These are phyloP conservation scores for Elsinoe batatas DNA, from an alignment of 2,329 filamentous ascomycete species.

Conservation along the genomic window DNA sequence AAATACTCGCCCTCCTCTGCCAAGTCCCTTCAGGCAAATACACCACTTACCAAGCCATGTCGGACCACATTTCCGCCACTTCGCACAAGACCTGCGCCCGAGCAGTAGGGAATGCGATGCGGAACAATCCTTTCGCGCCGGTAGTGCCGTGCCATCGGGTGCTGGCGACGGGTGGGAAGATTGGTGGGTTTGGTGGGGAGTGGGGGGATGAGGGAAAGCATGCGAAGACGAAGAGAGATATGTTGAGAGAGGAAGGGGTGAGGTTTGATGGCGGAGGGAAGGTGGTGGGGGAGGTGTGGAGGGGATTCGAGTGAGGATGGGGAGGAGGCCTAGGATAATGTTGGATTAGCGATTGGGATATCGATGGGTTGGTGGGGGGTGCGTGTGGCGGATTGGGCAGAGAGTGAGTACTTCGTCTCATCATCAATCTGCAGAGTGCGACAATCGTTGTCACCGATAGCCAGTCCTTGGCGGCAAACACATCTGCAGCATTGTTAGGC, in stretches of 20 bases:
- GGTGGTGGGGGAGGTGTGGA: constrained; percentile 32
- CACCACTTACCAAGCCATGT: constrained; percentile 29
- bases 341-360: background rate
- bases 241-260: constrained; percentile 36
- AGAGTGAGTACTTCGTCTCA: background rate
- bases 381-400: too few species aligned
- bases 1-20: constrained; percentile 26
- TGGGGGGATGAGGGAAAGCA: constrained; percentile 39
- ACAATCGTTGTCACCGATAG: too few species aligned
- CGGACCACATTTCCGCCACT: constrained; percentile 24
- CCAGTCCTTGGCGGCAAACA: too few species aligned
- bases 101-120: constrained; percentile 33
- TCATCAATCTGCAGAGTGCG: too few species aligned
- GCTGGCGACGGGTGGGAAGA: constrained; percentile 26
- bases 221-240: constrained; percentile 32
- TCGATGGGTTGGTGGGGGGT: background rate
- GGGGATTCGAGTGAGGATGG: constrained; percentile 20
- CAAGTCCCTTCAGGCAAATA: constrained; percentile 28
- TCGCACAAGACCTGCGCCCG: constrained; percentile 29
- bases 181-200: constrained; percentile 44
- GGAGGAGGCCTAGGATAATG: background rate
- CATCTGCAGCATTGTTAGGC: too few species aligned
- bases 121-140: constrained; percentile 35
- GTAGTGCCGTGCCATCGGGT: constrained; percentile 35
- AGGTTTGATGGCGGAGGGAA: constrained; percentile 35